phyloP scores from a whole-genome alignment of 148 eudicot genomes.

The Heliosperma pusillum region DNA sequence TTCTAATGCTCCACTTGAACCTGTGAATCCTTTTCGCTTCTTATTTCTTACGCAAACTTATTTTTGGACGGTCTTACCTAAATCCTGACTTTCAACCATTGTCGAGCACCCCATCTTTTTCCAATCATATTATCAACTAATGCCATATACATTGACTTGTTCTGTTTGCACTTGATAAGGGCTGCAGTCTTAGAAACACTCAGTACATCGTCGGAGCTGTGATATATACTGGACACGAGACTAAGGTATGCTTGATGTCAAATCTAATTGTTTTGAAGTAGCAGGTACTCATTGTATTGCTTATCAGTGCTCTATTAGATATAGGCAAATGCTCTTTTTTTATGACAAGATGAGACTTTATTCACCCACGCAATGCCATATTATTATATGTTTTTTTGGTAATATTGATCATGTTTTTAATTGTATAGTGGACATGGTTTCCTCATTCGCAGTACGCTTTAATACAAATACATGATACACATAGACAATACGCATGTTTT shows the following conservation, averaged over 20 bases:
- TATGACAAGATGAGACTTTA: neutral
- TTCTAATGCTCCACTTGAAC: neutral
- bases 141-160: conserved; percentile 18
- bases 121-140: neutral
- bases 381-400: neutral
- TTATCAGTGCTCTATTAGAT: neutral
- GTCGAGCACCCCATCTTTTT: neutral
- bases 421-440: neutral
- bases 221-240: conserved; percentile 88
- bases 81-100: neutral
- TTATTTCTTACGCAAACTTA: neutral
- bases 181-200: conserved; percentile 94
- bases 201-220: conserved; percentile 82
- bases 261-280: conserved; percentile 5
- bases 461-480: too few relatives aligned
- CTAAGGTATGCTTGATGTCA: conserved; percentile 54
- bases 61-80: neutral
- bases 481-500: too few relatives aligned
- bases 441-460: too few relatives aligned
- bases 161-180: conserved; percentile 41
- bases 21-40: neutral
- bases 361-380: neutral
- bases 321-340: conserved; percentile 4
- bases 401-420: neutral
- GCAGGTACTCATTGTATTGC: neutral